These are phyloP conservation scores for Sugiyamaella floridensis DNA, from an alignment of 805 yeast genomes.

Conservation along the genomic window DNA sequence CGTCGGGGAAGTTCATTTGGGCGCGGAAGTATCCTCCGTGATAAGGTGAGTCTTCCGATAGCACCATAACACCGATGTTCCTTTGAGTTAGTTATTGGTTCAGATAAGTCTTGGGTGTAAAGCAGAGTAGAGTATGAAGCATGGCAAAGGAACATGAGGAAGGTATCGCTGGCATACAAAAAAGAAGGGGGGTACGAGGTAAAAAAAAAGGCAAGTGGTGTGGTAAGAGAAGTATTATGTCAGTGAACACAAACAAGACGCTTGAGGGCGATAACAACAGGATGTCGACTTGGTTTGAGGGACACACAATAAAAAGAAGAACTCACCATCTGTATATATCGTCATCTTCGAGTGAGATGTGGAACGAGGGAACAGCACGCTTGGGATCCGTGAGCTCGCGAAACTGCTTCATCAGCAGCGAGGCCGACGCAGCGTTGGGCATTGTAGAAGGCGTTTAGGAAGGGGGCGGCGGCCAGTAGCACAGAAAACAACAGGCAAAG, in stretches of 20 bases:
- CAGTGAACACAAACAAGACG: no score
- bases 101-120: background rate
- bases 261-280: no score
- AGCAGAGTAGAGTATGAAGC: background rate
- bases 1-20: conserved; percentile 86
- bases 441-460: no score
- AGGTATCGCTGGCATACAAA: no score
- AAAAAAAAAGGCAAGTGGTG: no score
- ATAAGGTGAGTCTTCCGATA: conserved; percentile 80
- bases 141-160: no score
- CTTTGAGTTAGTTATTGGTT: conserved; percentile 24
- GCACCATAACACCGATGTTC: conserved; percentile 91
- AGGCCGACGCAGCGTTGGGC: conserved; percentile 27
- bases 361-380: conserved; percentile 66
- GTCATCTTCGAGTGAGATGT: conserved; percentile 57
- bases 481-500: no score
- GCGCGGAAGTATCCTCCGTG: conserved; percentile 90
- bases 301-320: background rate
- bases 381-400: conserved; percentile 90
- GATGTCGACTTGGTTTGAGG: background rate
- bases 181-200: no score
- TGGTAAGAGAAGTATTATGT: no score
- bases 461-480: no score
- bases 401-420: conserved; percentile 85
- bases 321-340: conserved; percentile 47